Conservation (phyloP, 306 rosid genomes). For the Argentina anserina region DNA sequence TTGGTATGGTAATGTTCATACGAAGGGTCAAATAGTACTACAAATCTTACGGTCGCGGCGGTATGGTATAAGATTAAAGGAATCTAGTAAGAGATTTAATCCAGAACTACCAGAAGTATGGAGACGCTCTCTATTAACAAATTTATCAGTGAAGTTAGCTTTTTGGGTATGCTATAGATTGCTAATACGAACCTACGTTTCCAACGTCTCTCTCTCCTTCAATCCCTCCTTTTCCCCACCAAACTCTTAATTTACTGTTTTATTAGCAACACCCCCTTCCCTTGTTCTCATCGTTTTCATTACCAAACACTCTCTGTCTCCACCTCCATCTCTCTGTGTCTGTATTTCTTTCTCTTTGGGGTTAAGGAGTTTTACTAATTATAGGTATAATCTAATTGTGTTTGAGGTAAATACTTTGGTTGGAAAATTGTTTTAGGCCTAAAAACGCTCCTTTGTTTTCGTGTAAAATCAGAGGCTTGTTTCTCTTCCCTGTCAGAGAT, state of each 20-base stretch:
- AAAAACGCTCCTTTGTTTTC: slow-evolving; percentile 10
- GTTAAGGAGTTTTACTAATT: slow-evolving; percentile 11
- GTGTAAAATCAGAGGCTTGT: slow-evolving; percentile 8
- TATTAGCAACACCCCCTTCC: slow-evolving; percentile 5
- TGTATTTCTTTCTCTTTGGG: neutral
- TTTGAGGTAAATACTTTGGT: slow-evolving; percentile 1
- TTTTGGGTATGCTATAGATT: slow-evolving; percentile 9
- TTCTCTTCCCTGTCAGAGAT: neutral
- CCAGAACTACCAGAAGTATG: neutral
- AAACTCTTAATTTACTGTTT: slow-evolving; percentile 23
- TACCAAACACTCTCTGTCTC: neutral
- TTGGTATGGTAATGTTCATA: too few relatives aligned
- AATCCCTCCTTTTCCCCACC: slow-evolving; percentile 18
- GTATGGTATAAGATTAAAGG: neutral
- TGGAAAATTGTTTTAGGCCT: neutral
- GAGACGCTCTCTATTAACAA: neutral
- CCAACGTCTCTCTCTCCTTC: slow-evolving; percentile 29
- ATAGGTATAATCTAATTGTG: neutral
- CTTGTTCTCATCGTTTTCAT: slow-evolving; percentile 13
- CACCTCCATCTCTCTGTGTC: neutral
- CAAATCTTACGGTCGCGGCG: neutral
- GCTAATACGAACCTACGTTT: slow-evolving; percentile 25
- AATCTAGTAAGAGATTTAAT: neutral
- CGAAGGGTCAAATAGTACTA: too few relatives aligned
- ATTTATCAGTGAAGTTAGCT: neutral